These are phyloP conservation scores for Venustampulla echinocandica DNA, from an alignment of 495 filamentous ascomycete genomes.

Conservation along the genomic window DNA sequence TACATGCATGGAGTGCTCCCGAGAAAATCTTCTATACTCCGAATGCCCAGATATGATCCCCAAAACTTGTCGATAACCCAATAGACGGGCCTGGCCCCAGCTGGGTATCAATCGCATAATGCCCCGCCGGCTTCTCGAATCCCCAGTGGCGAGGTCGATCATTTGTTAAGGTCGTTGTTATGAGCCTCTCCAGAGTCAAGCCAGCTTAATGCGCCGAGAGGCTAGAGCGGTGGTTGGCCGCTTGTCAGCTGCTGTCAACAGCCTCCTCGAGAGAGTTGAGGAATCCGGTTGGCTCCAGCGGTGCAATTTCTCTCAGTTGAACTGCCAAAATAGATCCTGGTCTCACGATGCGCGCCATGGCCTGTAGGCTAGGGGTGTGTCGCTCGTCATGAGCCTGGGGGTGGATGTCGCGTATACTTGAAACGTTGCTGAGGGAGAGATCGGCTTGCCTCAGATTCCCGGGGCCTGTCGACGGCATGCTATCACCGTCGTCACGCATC, in stretches of 20 bases:
- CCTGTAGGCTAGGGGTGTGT: background rate
- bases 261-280: background rate
- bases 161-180: slow-evolving; percentile 10
- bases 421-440: slow-evolving; percentile 18
- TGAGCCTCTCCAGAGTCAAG: background rate
- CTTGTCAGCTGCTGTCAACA: background rate
- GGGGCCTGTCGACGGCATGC: background rate
- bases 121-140: slow-evolving; percentile 11
- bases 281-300: background rate
- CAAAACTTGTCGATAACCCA: background rate
- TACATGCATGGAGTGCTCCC: background rate
- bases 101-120: slow-evolving; percentile 16
- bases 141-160: slow-evolving; percentile 12
- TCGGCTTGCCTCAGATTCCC: slow-evolving; percentile 21
- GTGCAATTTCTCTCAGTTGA: slow-evolving; percentile 1
- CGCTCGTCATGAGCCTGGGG: slow-evolving; percentile 3
- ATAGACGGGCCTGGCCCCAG: slow-evolving; percentile 1
- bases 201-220: too few species aligned
- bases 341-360: slow-evolving; percentile 8
- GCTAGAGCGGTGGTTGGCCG: too few species aligned
- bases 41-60: slow-evolving; percentile 3
- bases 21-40: background rate
- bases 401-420: slow-evolving; percentile 3
- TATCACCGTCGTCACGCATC: background rate
- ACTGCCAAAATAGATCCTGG: slow-evolving; percentile 10